Evolutionary conservation across 2,329 filamentous ascomycete species (phyloP).

Genomic region (Exophiala phaeomuriformis): DNA sequence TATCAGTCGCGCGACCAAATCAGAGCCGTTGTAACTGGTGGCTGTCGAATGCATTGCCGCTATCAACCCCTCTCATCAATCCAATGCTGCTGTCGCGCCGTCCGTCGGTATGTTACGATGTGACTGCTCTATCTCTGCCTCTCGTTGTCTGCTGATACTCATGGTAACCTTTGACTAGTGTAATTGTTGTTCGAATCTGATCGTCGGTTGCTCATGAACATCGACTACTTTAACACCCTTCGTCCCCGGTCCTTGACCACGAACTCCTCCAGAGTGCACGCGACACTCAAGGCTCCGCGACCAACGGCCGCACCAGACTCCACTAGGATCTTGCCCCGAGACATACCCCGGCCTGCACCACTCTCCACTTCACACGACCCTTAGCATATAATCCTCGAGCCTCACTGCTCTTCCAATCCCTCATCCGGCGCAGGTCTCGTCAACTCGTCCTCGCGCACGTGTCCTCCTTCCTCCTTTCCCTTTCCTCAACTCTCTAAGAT

Average conservation of each 20-base stretch:
- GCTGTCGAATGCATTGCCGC: neutral
- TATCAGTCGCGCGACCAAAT: neutral
- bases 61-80: neutral
- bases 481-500: constrained; percentile 2
- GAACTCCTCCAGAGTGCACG: constrained; percentile 8
- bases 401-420: constrained; percentile 7
- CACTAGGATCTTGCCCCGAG: constrained; percentile 17
- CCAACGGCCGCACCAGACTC: constrained; percentile 4
- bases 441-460: neutral
- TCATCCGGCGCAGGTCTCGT: neutral
- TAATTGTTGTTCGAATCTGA: too few relatives aligned
- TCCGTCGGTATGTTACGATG: constrained; percentile 18
- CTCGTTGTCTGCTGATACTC: constrained; percentile 2
- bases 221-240: constrained; percentile 6
- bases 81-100: constrained; percentile 15
- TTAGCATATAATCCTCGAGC: constrained; percentile 2
- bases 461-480: neutral
- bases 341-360: constrained; percentile 2
- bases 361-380: constrained; percentile 9
- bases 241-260: constrained; percentile 1
- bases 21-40: neutral
- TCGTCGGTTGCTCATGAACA: neutral
- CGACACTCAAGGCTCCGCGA: constrained; percentile 9
- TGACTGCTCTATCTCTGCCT: constrained; percentile 21
- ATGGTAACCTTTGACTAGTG: neutral